Conservation (phyloP, 306 rosid genomes). For the Quercus engelmannii region DNA sequence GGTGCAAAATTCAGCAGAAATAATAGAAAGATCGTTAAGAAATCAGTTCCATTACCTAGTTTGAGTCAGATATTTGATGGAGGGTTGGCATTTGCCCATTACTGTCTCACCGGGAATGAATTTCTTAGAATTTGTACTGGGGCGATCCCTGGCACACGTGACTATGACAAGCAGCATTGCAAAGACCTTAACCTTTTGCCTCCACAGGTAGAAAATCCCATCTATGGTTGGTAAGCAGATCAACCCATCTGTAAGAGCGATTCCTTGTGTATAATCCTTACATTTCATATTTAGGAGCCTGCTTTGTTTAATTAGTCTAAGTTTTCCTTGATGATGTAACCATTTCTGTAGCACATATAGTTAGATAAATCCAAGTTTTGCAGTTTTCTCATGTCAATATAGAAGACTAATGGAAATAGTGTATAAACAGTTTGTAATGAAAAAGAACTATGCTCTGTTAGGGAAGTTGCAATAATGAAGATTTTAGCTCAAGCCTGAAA, state of each 20-base stretch:
- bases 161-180: constrained; percentile 83
- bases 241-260: constrained; percentile 9
- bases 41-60: constrained; percentile 58
- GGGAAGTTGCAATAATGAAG: background rate
- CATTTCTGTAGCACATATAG: background rate
- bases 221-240: constrained; percentile 78
- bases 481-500: background rate
- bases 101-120: constrained; percentile 88
- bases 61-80: constrained; percentile 69
- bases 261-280: constrained; percentile 29
- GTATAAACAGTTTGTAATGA: background rate
- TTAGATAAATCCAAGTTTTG: constrained; percentile 22
- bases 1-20: constrained; percentile 23
- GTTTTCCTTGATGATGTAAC: constrained; percentile 18
- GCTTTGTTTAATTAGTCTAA: constrained; percentile 5
- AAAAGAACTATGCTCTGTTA: background rate
- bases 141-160: constrained; percentile 88
- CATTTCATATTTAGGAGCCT: constrained; percentile 32
- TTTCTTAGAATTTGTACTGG: constrained; percentile 82
- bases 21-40: constrained; percentile 29
- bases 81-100: constrained; percentile 92
- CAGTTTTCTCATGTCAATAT: background rate
- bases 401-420: constrained; percentile 2
- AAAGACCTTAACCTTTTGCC: constrained; percentile 82
- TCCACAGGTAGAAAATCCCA: constrained; percentile 81